Evolutionary conservation across 1,284 basidiomycete genomes (phyloP).

Genomic region (Malassezia vespertilionis): DNA sequence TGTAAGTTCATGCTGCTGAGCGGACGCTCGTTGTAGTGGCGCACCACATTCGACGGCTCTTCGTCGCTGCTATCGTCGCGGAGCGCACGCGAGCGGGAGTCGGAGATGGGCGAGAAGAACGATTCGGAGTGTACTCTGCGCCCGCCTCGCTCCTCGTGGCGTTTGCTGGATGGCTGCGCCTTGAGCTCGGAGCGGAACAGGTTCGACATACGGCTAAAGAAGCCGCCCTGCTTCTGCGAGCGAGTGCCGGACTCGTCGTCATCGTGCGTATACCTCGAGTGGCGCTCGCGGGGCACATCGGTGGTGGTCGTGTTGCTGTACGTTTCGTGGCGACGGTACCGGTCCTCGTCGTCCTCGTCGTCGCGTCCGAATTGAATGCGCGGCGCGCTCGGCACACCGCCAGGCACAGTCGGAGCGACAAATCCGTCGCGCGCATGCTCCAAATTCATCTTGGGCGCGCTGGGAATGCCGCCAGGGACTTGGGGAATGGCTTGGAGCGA

Average conservation of each 20-base stretch:
- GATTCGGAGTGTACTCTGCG: constrained; percentile 1
- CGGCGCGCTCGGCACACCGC: constrained; percentile 21
- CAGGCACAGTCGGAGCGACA: constrained; percentile 15
- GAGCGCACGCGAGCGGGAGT: neutral
- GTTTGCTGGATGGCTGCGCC: neutral
- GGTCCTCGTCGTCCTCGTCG: constrained; percentile 12
- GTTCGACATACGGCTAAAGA: constrained; percentile 36
- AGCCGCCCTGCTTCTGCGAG: constrained; percentile 16
- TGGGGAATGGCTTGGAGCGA: constrained; percentile 16
- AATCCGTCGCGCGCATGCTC: constrained; percentile 25
- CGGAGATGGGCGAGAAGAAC: neutral
- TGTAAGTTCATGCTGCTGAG: constrained; percentile 1
- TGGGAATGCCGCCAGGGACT: constrained; percentile 31
- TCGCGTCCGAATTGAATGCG: constrained; percentile 14
- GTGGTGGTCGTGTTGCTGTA: neutral
- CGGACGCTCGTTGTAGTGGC: constrained; percentile 30
- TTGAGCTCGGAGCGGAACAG: constrained; percentile 43
- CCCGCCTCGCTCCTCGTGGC: neutral
- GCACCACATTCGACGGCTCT: constrained; percentile 32
- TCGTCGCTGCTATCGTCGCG: constrained; percentile 30
- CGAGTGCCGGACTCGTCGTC: constrained; percentile 14
- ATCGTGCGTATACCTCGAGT: constrained; percentile 1
- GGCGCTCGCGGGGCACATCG: constrained; percentile 1
- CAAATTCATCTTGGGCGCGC: constrained; percentile 25
- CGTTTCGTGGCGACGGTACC: constrained; percentile 15